phyloP scores from a whole-genome alignment of 2,329 filamentous ascomycete species.

The Aspergillus viridinutans region DNA sequence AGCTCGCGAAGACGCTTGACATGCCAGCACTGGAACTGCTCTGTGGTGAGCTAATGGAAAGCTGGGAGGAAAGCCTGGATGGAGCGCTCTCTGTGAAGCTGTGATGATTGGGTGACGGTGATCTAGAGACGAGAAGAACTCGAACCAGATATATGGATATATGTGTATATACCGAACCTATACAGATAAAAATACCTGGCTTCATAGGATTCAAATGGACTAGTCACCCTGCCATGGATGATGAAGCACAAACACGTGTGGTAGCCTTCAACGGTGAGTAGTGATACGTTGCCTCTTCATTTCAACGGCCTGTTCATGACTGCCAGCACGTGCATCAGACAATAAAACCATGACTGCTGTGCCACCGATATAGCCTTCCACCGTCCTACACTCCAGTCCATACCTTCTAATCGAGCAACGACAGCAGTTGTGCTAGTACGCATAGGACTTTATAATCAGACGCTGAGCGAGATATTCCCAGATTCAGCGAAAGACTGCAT shows the following conservation, averaged over 20 bases:
- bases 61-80: conserved; percentile 45
- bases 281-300: background rate
- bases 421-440: background rate
- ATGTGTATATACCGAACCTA: background rate
- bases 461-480: background rate
- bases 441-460: too few species aligned
- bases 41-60: conserved; percentile 44
- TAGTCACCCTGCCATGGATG: background rate
- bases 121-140: background rate
- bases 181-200: background rate
- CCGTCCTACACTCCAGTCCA: background rate
- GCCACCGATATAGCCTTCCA: background rate
- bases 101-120: conserved; percentile 11
- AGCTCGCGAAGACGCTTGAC: conserved; percentile 35
- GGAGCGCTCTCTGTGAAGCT: conserved; percentile 33
- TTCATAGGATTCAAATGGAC: background rate
- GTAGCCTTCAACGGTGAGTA: background rate
- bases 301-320: background rate
- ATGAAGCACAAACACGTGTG: background rate
- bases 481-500: background rate
- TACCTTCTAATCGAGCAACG: background rate
- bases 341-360: background rate
- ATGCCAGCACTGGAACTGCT: conserved; percentile 39
- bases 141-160: background rate
- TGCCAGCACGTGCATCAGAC: background rate